Base-by-base conservation (phyloP, 2,329 filamentous ascomycete species). In the Lachnellula willkommii region DNA sequence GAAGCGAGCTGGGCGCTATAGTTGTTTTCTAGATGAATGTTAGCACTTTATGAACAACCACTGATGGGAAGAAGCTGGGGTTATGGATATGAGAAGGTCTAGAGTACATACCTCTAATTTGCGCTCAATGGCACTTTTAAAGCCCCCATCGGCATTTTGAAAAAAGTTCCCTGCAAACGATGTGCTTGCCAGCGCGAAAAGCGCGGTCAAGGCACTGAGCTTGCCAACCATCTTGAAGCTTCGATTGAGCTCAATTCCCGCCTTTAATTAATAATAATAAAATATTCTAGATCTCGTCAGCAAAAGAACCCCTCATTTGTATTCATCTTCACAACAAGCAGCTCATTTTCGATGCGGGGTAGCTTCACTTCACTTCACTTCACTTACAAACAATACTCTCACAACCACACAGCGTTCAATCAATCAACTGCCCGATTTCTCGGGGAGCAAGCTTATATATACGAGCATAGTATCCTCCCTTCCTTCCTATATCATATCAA, bases 11-110 rank as follows among this genome's bases (percentile, higher is more conserved):
- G 24, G 53, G 45, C 17, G 58, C 46, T 46, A 64, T 62, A 4
- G 61, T 66, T 20, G 51, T 65, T 59, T 53, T 64, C 65, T 67
- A 28, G 17, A 48, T 37, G 28, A 14, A 14, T 32, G 15, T 37
- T 47, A 45, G 42, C 20, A 45, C 22, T 24, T 22, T 15, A n/a
- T n/a, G n/a, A n/a, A n/a, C n/a, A n/a, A n/a, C n/a, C 5, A 32
- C 45, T 12, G 40, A 26, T 52, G 1, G 43, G 26, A 39, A 24
- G 32, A 36, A 4, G 32, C 28, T 15, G 12, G n/a, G 9, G 20
- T 42, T 22, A 26, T 22, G 4, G 32, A 28, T 32, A 17, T 24
- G 22, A 17, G 35, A 36, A 6, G 5, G 17, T 11, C 15, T 15
- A 14, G 5, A 32, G 15, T 22, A 56, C 59, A 42, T 56, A 65